Percentiles rank a stretch among this genome's conserved stretches.
Evolutionary conservation across 805 yeast species (phyloP).

Genomic region (Candida pseudofarinosa): DNA sequence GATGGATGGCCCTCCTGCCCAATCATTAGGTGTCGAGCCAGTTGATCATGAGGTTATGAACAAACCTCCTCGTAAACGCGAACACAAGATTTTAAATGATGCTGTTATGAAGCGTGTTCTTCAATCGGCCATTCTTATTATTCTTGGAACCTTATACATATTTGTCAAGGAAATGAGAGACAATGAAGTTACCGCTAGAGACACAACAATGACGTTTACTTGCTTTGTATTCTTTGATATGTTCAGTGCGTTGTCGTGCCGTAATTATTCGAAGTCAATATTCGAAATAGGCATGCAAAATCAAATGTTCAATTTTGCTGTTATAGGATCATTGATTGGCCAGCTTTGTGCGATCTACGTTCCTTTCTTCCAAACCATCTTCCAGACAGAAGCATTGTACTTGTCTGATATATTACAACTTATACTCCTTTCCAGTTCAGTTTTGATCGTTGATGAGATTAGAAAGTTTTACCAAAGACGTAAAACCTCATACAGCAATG

Average conservation of each 20-base stretch:
- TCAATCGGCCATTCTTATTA: constrained; percentile 72
- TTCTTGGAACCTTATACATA: constrained; percentile 81
- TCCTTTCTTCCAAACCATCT: constrained; percentile 86
- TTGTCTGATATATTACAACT: constrained; percentile 67
- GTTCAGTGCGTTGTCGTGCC: constrained; percentile 94
- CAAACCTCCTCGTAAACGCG: constrained; percentile 90
- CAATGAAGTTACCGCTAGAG: constrained; percentile 80
- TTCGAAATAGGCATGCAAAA: constrained; percentile 80
- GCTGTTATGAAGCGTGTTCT: constrained; percentile 67
- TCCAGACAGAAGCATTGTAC: constrained; percentile 89
- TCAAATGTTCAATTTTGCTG: constrained; percentile 91
- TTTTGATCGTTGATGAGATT: constrained; percentile 79
- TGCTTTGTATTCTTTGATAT: constrained; percentile 94
- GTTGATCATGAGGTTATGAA: constrained; percentile 95
- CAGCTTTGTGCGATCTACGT: constrained; percentile 91
- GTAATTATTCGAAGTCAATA: constrained; percentile 80
- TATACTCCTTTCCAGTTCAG: constrained; percentile 64
- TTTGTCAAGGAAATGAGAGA: constrained; percentile 86
- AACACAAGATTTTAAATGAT: constrained; percentile 75
- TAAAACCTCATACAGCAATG: constrained; percentile 12
- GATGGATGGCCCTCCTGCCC: constrained; percentile 99
- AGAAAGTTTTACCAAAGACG: constrained; percentile 50
- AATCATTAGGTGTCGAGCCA: constrained; percentile 94
- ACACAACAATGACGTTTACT: constrained; percentile 98
- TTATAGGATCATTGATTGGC: constrained; percentile 80